Evolutionary conservation across 495 filamentous ascomycete genomes (phyloP), one percentile per base, ranked within the genome.

Genomic region (Penicillium atrosanguineum): DNA sequence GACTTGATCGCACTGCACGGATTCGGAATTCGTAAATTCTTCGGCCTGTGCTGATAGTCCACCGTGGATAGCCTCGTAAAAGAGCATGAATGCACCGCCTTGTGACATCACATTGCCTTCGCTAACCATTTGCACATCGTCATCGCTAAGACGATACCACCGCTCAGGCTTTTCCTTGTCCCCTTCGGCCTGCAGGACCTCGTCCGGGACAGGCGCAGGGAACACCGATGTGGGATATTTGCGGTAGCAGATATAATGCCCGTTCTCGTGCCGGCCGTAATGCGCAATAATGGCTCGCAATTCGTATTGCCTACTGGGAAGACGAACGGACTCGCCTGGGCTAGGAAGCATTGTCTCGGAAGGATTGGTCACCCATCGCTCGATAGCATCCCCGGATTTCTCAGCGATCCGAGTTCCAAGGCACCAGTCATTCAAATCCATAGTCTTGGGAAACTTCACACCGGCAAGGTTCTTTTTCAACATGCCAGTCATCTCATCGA

Each of bases 81-180:
- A 97, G 8, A 97, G 77, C 93, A 98, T 97, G 62, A 97, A 97
- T 1, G 87, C 93, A 14, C 88, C 91, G n/a, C 85, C 83, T 60
- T 93, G 89, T 2, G 70, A 75, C 47, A 96, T 78, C 0, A 94
- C 92, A 29, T 78, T 78, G 12, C 79, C 74, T 69, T 96, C 91
- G 18, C 79, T 78, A 47, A 90, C 90, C 57, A 80, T 79, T 53
- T 72, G 79, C 8, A 96, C 91, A 50, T 88, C 83, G 41, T 95
- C 87, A 63, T 96, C 91, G 65, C 90, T 95, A 15, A 96, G 72
- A 12, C 86, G 76, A 83, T 88, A 96, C 91, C 91, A 96, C 18
- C 78, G 68, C 36, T 78, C 68, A 1, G 60, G 28, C 43, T 63
- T 71, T 29, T 79, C 70, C 43, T 73, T 62, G 25, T 69, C 70